Base-by-base conservation (phyloP, 176 grass and related monocot species). In the Luzula sylvatica region DNA sequence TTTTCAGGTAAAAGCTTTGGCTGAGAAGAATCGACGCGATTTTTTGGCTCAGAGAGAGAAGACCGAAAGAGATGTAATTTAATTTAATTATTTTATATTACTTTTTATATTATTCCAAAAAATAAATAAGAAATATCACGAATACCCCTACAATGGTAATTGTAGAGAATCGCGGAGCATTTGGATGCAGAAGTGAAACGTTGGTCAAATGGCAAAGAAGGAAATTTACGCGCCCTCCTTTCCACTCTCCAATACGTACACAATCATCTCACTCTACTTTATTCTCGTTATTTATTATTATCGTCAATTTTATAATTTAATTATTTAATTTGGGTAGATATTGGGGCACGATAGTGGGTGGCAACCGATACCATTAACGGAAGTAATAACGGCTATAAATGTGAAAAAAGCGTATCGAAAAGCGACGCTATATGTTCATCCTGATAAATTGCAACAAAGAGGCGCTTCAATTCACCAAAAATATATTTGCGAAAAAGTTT, bases 131-230 rank as follows among this genome's bases (percentile, higher is more conserved):
- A 9, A 35, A 35, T 35, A 35, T 35, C 30, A 35, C 30, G 9
- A 7, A 1, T 35, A 9, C 30, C 9, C 1, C 30, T 2, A 35
- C 30, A 35, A 35, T 7, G 9, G 30, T 35, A 32, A 24, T 35
- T 82, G 46, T 81, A 98, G 92, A 98, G 92, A 68, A 65, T 98
- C 54, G 75, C 86, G 26, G 92, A 98, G 71, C 85, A 82, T 42
- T 74, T 98, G 66, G 85, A 90, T 75, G 72, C 77, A 74, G 92
- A 98, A 46, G 68, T 98, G 65, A 98, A 86, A 78, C 71, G 92
- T 82, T 98, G 92, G 92, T 98, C 92, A 74, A 90, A 78, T 58
- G 92, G 92, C 61, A 98, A 98, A 82, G 78, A 90, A 87, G 92
- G 86, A 81, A 98, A 98, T 72, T 65, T 98, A 19, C 92, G 92